Conservation (phyloP, 192 early-diverging fungal species). For the Coemansia sp. region DNA sequence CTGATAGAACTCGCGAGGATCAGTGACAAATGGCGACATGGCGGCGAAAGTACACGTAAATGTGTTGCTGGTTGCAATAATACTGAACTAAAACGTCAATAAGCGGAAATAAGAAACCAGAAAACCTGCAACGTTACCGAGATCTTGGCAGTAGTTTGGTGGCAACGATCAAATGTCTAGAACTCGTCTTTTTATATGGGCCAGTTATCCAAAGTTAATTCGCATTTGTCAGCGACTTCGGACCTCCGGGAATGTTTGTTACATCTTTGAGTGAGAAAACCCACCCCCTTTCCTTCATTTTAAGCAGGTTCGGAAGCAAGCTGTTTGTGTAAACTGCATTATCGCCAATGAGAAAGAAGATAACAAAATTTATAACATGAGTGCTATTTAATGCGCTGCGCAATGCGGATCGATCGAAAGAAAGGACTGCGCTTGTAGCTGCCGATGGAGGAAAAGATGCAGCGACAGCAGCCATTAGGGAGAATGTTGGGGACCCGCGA, state of each 20-base stretch:
- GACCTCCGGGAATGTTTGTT: not conserved
- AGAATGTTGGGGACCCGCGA: no score
- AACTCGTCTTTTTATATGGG: not conserved
- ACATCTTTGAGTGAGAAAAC: not conserved
- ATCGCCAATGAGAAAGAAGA: no score
- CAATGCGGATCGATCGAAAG: no score
- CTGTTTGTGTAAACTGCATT: not conserved
- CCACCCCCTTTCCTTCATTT: not conserved
- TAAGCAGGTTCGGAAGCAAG: not conserved
- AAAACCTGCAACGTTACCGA: not conserved
- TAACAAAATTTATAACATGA: no score
- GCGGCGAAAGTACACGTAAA: not conserved
- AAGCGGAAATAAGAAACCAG: not conserved
- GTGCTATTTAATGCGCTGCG: no score
- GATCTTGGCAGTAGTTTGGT: not conserved
- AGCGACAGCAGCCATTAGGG: no score
- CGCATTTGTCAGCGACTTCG: not conserved
- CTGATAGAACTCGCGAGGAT: constrained; percentile 31
- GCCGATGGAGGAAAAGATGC: no score
- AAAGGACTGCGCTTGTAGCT: no score
- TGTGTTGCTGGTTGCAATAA: not conserved
- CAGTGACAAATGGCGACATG: not conserved
- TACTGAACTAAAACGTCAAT: not conserved
- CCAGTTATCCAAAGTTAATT: not conserved
- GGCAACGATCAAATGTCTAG: not conserved